phyloP scores from a whole-genome alignment of 306 rosid genomes.

The Trifolium dubium region DNA sequence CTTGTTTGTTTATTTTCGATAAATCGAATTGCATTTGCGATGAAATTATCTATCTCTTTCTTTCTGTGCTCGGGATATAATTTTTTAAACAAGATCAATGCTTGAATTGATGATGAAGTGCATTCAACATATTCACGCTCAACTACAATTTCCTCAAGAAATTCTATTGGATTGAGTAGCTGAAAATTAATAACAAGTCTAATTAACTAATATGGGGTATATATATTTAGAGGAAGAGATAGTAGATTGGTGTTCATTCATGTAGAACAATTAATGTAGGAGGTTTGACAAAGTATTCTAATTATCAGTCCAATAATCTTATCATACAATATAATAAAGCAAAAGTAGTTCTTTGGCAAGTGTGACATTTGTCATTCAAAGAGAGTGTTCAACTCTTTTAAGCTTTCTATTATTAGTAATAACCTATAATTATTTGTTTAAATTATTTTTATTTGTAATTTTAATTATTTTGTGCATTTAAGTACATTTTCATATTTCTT shows the following conservation, averaged over 20 bases:
- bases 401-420: no score
- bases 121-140: slow-evolving; percentile 60
- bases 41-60: slow-evolving; percentile 50
- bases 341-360: no score
- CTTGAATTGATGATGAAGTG: slow-evolving; percentile 54
- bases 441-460: no score
- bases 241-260: background rate
- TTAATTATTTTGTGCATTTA: no score
- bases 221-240: background rate
- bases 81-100: slow-evolving; percentile 49
- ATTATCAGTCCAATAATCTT: no score
- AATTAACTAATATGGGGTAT: background rate
- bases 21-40: background rate
- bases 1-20: background rate
- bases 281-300: background rate
- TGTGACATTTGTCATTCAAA: no score
- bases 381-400: no score
- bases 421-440: no score
- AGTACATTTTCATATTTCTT: no score
- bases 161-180: slow-evolving; percentile 54
- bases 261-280: background rate
- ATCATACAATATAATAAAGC: no score
- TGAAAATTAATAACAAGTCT: background rate
- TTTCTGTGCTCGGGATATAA: slow-evolving; percentile 51
- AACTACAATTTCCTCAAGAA: slow-evolving; percentile 42